A percentile compares a stretch with the other conserved stretches of the same genome.
Evolutionary conservation across 148 eudicot species (phyloP).

Genomic region (Cornus suecica): DNA sequence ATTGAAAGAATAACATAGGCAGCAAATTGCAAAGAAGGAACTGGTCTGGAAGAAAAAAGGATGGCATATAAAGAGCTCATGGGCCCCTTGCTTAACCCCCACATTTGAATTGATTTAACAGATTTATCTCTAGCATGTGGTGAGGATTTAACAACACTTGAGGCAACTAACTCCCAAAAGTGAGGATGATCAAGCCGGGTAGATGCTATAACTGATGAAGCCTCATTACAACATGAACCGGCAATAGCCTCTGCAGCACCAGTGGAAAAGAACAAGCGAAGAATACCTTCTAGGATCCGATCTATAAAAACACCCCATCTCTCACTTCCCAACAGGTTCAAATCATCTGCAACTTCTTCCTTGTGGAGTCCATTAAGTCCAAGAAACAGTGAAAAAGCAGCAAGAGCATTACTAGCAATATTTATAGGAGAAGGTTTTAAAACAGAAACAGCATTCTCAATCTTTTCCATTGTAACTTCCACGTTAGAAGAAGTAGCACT

Average conservation of each 20-base stretch:
- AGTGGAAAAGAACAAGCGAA: conserved; percentile 78
- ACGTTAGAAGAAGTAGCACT: conserved; percentile 23
- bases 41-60: conserved; percentile 65
- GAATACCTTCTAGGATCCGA: conserved; percentile 71
- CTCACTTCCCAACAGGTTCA: conserved; percentile 40
- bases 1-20: conserved; percentile 80
- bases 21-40: conserved; percentile 65
- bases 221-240: conserved; percentile 35
- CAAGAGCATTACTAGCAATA: conserved; percentile 68
- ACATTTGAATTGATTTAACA: conserved; percentile 71
- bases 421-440: conserved; percentile 38
- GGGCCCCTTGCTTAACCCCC: conserved; percentile 83
- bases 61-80: conserved; percentile 76
- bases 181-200: conserved; percentile 44
- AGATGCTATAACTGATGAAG: conserved; percentile 50
- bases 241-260: conserved; percentile 75
- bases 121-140: conserved; percentile 70
- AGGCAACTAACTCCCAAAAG: conserved; percentile 82
- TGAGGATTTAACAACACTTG: conserved; percentile 55
- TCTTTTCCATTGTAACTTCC: conserved; percentile 33
- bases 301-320: conserved; percentile 52
- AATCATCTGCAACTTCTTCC: conserved; percentile 33
- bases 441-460: conserved; percentile 30
- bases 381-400: conserved; percentile 56
- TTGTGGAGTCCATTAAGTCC: conserved; percentile 31